Conservation (phyloP, 1,284 basidiomycete genomes). For the Microbotryomycetes sp. region DNA sequence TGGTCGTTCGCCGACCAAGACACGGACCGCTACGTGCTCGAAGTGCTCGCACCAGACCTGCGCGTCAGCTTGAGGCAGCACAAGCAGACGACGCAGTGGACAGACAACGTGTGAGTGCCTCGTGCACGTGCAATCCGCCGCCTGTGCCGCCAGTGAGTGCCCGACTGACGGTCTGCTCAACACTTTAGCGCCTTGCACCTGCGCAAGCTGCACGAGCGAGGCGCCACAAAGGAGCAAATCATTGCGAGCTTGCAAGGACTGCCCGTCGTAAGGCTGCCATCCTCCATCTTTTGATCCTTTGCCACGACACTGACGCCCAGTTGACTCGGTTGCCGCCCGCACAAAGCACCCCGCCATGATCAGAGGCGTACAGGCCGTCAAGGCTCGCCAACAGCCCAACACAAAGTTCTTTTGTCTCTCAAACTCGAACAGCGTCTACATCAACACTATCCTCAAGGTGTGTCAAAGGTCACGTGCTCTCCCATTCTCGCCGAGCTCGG, state of each 20-base stretch:
- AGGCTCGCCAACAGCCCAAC: constrained; percentile 53
- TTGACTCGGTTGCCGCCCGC: background rate
- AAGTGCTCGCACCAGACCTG: constrained; percentile 77
- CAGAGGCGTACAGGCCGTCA: constrained; percentile 70
- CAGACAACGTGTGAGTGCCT: constrained; percentile 73
- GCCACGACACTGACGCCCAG: background rate
- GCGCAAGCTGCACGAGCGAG: constrained; percentile 58
- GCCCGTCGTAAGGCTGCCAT: constrained; percentile 85
- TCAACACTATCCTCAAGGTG: constrained; percentile 77
- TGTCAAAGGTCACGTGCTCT: constrained; percentile 14
- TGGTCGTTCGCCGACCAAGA: constrained; percentile 79
- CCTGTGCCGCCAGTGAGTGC: too few relatives aligned
- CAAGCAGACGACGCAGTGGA: constrained; percentile 70
- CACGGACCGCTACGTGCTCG: constrained; percentile 92
- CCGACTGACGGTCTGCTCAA: too few relatives aligned
- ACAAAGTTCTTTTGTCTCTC: constrained; percentile 86
- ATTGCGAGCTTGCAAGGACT: constrained; percentile 67
- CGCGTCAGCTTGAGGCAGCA: constrained; percentile 73
- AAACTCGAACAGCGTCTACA: constrained; percentile 90
- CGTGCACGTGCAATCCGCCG: background rate
- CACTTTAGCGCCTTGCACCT: constrained; percentile 35
- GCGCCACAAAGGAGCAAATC: constrained; percentile 65
- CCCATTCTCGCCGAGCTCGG: background rate
- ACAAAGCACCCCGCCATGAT: constrained; percentile 90
- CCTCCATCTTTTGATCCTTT: constrained; percentile 33